Evolutionary conservation across 257 asterid species (phyloP).

Genomic region (Mitragyna speciosa): DNA sequence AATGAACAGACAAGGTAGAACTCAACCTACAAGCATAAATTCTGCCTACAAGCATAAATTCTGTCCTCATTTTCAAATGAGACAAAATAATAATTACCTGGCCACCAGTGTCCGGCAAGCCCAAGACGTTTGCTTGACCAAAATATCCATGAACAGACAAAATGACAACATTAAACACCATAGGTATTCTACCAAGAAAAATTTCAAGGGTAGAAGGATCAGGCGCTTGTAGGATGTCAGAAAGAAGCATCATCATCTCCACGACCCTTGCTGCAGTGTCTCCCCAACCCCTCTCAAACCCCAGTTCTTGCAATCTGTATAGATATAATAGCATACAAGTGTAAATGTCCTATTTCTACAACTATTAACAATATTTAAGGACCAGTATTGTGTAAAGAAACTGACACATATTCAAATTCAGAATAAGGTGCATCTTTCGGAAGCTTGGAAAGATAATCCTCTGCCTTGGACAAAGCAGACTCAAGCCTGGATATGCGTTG

Average conservation of each 20-base stretch:
- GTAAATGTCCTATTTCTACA: neutral
- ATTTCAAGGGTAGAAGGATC: slow-evolving; percentile 81
- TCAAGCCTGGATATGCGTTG: slow-evolving; percentile 76
- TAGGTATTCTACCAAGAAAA: slow-evolving; percentile 92
- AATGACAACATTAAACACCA: slow-evolving; percentile 92
- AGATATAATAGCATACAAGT: neutral
- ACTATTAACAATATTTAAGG: neutral
- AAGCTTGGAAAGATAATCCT: slow-evolving; percentile 64
- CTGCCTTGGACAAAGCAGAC: slow-evolving; percentile 72
- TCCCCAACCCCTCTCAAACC: slow-evolving; percentile 99
- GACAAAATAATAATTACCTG: slow-evolving; percentile 53
- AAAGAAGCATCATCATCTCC: slow-evolving; percentile 86
- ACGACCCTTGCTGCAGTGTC: slow-evolving; percentile 69
- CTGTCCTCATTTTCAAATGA: neutral
- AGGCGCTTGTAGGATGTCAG: slow-evolving; percentile 95
- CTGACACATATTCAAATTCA: slow-evolving; percentile 81
- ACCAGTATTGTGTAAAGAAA: slow-evolving; percentile 5
- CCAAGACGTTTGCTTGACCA: slow-evolving; percentile 98
- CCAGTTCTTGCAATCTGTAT: slow-evolving; percentile 90
- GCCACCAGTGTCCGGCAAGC: slow-evolving; percentile 99
- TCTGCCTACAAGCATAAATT: neutral
- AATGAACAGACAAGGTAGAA: neutral
- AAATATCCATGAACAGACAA: slow-evolving; percentile 91
- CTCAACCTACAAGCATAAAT: neutral
- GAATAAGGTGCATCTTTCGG: slow-evolving; percentile 65